These are phyloP conservation scores for Alternaria postmessia DNA, from an alignment of 2,329 filamentous ascomycete genomes.

Conservation along the genomic window DNA sequence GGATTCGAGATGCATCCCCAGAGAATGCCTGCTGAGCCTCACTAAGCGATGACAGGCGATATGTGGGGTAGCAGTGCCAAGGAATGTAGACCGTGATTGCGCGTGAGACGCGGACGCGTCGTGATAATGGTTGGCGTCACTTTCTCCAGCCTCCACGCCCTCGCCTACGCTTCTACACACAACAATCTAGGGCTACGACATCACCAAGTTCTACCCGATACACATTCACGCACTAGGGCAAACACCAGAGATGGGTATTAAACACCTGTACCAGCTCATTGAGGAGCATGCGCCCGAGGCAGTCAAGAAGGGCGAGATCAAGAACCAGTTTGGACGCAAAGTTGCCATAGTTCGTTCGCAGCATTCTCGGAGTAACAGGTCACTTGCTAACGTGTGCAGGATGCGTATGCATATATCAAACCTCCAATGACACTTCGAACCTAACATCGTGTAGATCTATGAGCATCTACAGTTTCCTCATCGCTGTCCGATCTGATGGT, in stretches of 20 bases:
- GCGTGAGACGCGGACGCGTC: conserved; percentile 38
- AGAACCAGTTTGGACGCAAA: conserved; percentile 98
- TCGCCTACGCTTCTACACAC: conserved; percentile 13
- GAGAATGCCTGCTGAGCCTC: conserved; percentile 8
- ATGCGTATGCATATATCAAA: conserved; percentile 52
- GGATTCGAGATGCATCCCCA: neutral
- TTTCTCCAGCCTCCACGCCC: conserved; percentile 27
- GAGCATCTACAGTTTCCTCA: conserved; percentile 99
- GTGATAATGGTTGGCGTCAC: conserved; percentile 29
- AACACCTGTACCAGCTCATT: conserved; percentile 59
- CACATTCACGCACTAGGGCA: neutral
- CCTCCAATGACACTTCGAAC: neutral
- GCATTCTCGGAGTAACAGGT: neutral
- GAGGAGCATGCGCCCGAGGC: conserved; percentile 90
- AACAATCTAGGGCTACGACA: neutral
- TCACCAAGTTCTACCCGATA: neutral
- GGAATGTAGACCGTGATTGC: conserved; percentile 40
- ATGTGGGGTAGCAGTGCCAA: conserved; percentile 29
- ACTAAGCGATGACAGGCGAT: conserved; percentile 9
- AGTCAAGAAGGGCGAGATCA: conserved; percentile 96
- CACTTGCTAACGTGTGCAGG: conserved; percentile 47
- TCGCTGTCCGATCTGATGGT: conserved; percentile 94
- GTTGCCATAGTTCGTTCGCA: conserved; percentile 81
- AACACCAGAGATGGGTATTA: conserved; percentile 49
- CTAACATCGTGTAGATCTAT: conserved; percentile 71